Evolutionary conservation across 352 stramenopile species (phyloP).

Genomic region (Globisporangium megalacanthum): DNA sequence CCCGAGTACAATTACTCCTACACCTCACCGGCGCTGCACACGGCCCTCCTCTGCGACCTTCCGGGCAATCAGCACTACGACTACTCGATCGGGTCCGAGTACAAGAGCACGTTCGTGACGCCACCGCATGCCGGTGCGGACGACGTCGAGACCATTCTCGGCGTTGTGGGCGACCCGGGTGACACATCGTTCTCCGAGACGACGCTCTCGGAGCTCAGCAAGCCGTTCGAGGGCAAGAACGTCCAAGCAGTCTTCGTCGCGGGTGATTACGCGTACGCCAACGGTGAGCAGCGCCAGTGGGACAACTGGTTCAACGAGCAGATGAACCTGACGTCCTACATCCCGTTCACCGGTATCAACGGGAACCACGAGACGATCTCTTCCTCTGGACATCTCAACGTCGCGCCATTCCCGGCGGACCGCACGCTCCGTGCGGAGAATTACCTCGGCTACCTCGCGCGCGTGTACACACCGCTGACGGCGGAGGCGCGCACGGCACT

Average conservation of each 20-base stretch:
- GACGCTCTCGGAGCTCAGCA: conserved; percentile 23
- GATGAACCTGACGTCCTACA: conserved; percentile 34
- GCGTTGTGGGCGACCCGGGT: conserved; percentile 34
- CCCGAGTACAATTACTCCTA: conserved; percentile 47
- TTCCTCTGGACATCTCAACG: conserved; percentile 32
- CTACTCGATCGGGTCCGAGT: conserved; percentile 29
- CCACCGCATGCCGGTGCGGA: conserved; percentile 24
- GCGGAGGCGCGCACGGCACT: conserved; percentile 25
- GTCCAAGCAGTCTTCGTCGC: conserved; percentile 44
- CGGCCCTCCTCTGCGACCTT: conserved; percentile 36
- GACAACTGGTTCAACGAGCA: conserved; percentile 63
- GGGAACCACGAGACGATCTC: conserved; percentile 67
- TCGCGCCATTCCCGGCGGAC: conserved; percentile 34
- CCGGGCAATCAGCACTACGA: conserved; percentile 33
- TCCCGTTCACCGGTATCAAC: conserved; percentile 43
- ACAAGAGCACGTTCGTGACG: conserved; percentile 28
- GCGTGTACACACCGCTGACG: conserved; percentile 43
- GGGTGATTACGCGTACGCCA: conserved; percentile 64
- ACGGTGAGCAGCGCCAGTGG: conserved; percentile 60
- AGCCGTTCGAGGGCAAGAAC: conserved; percentile 31
- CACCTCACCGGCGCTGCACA: conserved; percentile 43
- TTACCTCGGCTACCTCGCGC: conserved; percentile 39
- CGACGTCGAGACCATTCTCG: conserved; percentile 33
- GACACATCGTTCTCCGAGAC: conserved; percentile 31
- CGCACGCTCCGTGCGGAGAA: conserved; percentile 27